Percentiles rank a stretch among this genome's conserved stretches.
Conservation (phyloP, 2,329 filamentous ascomycete species). For the Penicillium sp. region DNA sequence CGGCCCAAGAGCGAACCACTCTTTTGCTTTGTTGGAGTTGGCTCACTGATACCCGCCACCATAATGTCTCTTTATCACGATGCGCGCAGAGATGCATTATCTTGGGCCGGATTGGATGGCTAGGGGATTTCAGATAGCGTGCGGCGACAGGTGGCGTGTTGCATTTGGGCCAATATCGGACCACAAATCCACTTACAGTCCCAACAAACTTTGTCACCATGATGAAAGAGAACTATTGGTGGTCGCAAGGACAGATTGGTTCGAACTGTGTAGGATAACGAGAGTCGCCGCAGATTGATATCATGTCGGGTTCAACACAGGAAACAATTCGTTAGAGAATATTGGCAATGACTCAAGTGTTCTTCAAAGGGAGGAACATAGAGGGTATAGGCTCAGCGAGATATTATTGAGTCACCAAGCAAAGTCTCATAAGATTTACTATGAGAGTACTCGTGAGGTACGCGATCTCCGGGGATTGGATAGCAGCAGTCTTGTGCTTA, state of each 20-base stretch:
- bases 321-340: neutral
- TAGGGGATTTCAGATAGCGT: conserved; percentile 30
- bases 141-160: conserved; percentile 29
- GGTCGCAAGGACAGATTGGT: neutral
- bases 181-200: conserved; percentile 20
- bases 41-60: conserved; percentile 47
- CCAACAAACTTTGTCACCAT: conserved; percentile 21
- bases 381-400: neutral
- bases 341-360: neutral
- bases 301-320: conserved; percentile 16
- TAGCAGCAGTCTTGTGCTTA: neutral
- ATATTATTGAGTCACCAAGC: neutral
- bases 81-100: conserved; percentile 37
- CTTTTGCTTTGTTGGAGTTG: conserved; percentile 36
- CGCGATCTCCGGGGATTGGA: neutral
- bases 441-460: neutral
- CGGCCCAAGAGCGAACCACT: conserved; percentile 49
- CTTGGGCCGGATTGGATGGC: conserved; percentile 40
- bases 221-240: neutral
- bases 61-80: conserved; percentile 46
- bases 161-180: conserved; percentile 27
- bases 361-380: neutral
- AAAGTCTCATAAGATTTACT: neutral
- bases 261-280: neutral
- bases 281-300: conserved; percentile 10